Evolutionary conservation across 345 rosid genomes (phyloP).

Genomic region (Acer negundo): DNA sequence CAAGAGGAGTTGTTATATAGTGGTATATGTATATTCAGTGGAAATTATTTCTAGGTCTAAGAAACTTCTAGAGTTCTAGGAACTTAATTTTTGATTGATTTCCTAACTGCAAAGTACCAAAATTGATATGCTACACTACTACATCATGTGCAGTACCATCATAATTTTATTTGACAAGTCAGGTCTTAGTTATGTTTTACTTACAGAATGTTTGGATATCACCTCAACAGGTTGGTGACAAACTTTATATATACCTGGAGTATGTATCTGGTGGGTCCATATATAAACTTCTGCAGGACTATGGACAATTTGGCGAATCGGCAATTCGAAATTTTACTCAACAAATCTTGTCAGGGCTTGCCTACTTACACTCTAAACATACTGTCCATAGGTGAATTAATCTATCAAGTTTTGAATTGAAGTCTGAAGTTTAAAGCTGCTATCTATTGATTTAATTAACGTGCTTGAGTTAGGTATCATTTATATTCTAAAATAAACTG

Average conservation of each 20-base stretch:
- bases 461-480: background rate
- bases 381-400: constrained; percentile 68
- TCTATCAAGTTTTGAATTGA: constrained; percentile 2
- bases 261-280: constrained; percentile 85
- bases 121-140: background rate
- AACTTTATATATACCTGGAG: constrained; percentile 70
- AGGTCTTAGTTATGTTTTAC: constrained; percentile 1
- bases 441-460: background rate
- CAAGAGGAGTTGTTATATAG: background rate
- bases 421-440: background rate
- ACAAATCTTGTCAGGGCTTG: constrained; percentile 77
- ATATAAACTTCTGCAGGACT: constrained; percentile 76
- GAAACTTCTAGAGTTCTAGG: constrained; percentile 17
- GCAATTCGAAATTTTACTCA: constrained; percentile 77
- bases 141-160: background rate
- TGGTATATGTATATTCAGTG: background rate
- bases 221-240: constrained; percentile 56
- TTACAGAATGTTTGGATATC: constrained; percentile 17
- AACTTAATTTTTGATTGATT: constrained; percentile 3
- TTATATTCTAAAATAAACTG: constrained; percentile 8
- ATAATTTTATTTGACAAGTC: background rate
- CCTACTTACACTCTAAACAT: constrained; percentile 62
- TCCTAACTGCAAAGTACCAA: background rate
- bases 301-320: constrained; percentile 65
- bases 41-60: background rate